These are phyloP conservation scores for Sclerotinia trifoliorum DNA, from an alignment of 2,329 filamentous ascomycete genomes.

Conservation along the genomic window DNA sequence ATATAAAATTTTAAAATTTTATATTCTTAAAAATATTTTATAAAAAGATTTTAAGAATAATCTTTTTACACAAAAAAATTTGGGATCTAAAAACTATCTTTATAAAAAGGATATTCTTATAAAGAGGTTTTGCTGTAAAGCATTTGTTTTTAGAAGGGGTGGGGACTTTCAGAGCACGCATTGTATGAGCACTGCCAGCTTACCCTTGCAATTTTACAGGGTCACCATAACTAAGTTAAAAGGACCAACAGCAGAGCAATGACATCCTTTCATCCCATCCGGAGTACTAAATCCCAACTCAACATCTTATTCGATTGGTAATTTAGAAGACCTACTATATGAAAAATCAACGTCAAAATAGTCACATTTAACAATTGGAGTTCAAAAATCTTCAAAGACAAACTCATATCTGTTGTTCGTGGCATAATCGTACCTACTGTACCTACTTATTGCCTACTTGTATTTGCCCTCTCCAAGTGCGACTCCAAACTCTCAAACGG, in stretches of 20 bases:
- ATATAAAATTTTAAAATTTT: too few species aligned
- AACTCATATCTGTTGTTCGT: not conserved
- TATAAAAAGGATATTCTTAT: too few species aligned
- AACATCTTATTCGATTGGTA: not conserved
- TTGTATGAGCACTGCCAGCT: not conserved
- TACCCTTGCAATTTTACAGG: slow-evolving; percentile 8
- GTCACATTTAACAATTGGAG: not conserved
- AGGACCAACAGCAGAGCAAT: not conserved
- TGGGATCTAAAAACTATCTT: too few species aligned
- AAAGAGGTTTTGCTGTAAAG: too few species aligned
- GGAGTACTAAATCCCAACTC: not conserved
- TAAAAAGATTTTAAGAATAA: too few species aligned
- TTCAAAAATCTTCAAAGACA: too few species aligned
- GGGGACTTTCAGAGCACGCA: not conserved
- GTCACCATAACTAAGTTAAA: not conserved
- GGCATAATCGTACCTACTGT: not conserved
- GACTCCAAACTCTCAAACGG: not conserved
- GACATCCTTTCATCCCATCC: not conserved
- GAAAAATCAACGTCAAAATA: not conserved
- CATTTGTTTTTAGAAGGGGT: too few species aligned
- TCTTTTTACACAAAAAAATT: too few species aligned
- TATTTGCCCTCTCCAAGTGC: not conserved
- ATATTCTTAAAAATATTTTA: too few species aligned
- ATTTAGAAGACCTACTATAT: not conserved
- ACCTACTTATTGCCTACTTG: not conserved